Base-by-base conservation (phyloP, 768 basidiomycete species). In the Pulveroboletus sp. region DNA sequence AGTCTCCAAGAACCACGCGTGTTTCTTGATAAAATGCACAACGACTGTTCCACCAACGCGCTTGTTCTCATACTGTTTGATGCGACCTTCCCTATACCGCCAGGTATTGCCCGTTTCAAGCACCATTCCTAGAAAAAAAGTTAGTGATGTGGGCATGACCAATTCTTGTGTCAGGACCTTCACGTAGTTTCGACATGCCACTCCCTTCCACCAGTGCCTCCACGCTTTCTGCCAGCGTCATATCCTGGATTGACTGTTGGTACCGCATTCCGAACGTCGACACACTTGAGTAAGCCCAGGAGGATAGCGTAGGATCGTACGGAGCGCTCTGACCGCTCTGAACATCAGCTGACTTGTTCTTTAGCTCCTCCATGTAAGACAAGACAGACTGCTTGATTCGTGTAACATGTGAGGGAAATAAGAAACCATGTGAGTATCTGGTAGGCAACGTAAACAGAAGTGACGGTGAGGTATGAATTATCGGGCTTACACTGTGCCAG, bases 11-110 rank as follows among this genome's bases (percentile, higher is more conserved):
- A 89, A 97, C 95, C 95, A 99, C 72, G 89, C 87, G 56, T 90
- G 83, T 67, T 91, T 87, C 82, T 97, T 99, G 76, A 99, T 86
- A 65, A 91, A 97, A 71, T 99, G 95, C 44, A 99, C 93, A 19
- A 93, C 89, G 39, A 94, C 79, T 3, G 95, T 99, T 6, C 95
- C 96, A 4, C 95, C 95, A 9, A 92, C 80, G 19, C 87, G 83
- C 50, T 78, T 72, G 38, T 75, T 76, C 55, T 82, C 76, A 61
- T 89, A 89, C 39, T 80, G 81, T 42, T 67, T 78, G 55, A 70
- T 62, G 35, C 83, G 75, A 41, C 88, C 86, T 73, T 92, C 88
- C 30, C 89, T 80, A 54, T 80, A 75, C 20, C 66, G 71, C 89
- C 87, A 91, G 14, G 84, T 84, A 56, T 82, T 76, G 31, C 78